phyloP scores from a whole-genome alignment of 2,329 filamentous ascomycete species.

The Hymenoscyphus scutula region DNA sequence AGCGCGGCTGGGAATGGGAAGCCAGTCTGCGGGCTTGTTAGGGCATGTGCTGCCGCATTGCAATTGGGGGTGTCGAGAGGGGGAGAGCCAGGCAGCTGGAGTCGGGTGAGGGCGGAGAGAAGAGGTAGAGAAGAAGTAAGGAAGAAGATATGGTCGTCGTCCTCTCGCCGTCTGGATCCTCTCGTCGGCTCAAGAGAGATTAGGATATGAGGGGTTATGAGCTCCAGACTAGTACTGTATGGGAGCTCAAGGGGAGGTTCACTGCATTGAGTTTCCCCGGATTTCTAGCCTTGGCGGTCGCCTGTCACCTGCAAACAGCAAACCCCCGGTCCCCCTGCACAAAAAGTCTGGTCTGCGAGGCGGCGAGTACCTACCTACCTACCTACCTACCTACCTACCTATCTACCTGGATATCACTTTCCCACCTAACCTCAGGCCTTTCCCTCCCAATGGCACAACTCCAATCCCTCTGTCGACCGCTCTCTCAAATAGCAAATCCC shows the following conservation, averaged over 20 bases:
- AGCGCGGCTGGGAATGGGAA: slow-evolving; percentile 24
- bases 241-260: too few relatives aligned
- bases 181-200: background rate
- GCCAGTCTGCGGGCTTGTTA: slow-evolving; percentile 33
- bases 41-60: slow-evolving; percentile 39
- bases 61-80: slow-evolving; percentile 21
- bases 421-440: too few relatives aligned
- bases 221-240: too few relatives aligned
- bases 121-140: background rate
- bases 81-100: background rate
- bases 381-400: too few relatives aligned
- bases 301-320: slow-evolving; percentile 10
- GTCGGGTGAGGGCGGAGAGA: background rate
- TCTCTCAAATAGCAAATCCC: slow-evolving; percentile 7
- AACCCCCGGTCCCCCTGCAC: background rate
- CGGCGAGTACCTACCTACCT: too few relatives aligned
- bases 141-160: background rate
- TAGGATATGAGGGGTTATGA: background rate
- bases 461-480: slow-evolving; percentile 26
- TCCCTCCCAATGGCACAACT: slow-evolving; percentile 29
- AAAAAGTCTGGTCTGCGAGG: background rate
- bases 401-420: too few relatives aligned
- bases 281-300: background rate
- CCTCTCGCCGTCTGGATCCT: too few relatives aligned
- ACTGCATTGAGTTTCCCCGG: background rate